These are phyloP conservation scores for Fusarium oligoseptatum DNA, from an alignment of 2,329 filamentous ascomycete species.

Conservation along the genomic window DNA sequence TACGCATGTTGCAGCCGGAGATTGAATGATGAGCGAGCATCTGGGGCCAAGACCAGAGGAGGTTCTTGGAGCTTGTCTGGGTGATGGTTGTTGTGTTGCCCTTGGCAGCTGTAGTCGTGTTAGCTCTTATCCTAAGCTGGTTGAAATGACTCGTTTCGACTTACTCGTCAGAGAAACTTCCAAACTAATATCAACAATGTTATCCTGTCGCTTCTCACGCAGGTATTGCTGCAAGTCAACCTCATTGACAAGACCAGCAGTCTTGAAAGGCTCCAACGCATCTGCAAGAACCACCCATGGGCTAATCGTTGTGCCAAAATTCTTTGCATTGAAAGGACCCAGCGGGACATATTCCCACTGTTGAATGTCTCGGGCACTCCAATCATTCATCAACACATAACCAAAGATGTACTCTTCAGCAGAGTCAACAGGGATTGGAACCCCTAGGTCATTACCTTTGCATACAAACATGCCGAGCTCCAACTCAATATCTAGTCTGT, in stretches of 20 bases:
- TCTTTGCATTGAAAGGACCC: conserved; percentile 73
- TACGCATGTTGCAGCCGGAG: conserved; percentile 79
- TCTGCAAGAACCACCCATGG: conserved; percentile 74
- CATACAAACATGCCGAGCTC: conserved; percentile 83
- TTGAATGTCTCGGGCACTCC: conserved; percentile 74
- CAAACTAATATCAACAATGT: conserved; percentile 54
- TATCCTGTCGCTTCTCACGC: conserved; percentile 63
- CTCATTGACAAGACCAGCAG: conserved; percentile 48
- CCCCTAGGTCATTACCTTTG: conserved; percentile 73
- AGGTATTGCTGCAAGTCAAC: conserved; percentile 59
- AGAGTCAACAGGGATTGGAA: conserved; percentile 72
- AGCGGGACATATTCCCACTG: conserved; percentile 71
- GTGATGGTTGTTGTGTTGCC: conserved; percentile 49
- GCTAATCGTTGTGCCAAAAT: conserved; percentile 70
- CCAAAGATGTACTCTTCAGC: conserved; percentile 81
- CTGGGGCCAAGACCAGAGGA: conserved; percentile 86
- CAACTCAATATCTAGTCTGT: conserved; percentile 78
- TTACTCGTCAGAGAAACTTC: conserved; percentile 56
- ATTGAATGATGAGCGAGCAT: conserved; percentile 87
- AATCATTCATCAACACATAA: conserved; percentile 74
- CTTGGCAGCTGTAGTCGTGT: conserved; percentile 41
- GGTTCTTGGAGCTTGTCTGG: conserved; percentile 52
- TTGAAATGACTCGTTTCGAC: neutral
- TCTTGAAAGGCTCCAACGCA: conserved; percentile 58
- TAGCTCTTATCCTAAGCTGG: rapidly evolving